Evolutionary conservation across 768 basidiomycete genomes (phyloP).

Genomic region (Russula brevipes): DNA sequence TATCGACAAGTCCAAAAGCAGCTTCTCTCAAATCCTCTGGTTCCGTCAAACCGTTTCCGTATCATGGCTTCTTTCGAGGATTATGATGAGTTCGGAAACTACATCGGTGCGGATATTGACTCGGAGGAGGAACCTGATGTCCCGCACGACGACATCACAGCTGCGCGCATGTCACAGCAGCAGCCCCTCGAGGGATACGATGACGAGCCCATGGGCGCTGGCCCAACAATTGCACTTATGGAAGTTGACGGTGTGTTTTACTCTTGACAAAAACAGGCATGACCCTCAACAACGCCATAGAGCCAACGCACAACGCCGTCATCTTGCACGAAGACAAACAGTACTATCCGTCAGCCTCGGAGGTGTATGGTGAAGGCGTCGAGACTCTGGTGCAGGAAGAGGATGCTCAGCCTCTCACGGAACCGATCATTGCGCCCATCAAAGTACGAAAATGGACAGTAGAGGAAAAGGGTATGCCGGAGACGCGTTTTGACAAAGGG

Average conservation of each 20-base stretch:
- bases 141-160: slow-evolving; percentile 45
- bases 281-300: slow-evolving; percentile 35
- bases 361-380: slow-evolving; percentile 90
- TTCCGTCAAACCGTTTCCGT: not conserved
- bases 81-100: slow-evolving; percentile 95
- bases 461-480: slow-evolving; percentile 92
- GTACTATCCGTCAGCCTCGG: slow-evolving; percentile 90
- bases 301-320: slow-evolving; percentile 75
- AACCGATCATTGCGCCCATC: slow-evolving; percentile 93
- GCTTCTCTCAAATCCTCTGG: not conserved
- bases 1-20: not conserved
- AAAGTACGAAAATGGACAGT: slow-evolving; percentile 93
- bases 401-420: slow-evolving; percentile 89
- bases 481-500: slow-evolving; percentile 97
- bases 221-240: slow-evolving; percentile 65
- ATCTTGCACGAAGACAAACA: slow-evolving; percentile 96
- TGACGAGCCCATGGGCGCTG: slow-evolving; percentile 52
- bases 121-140: slow-evolving; percentile 73
- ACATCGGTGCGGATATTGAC: slow-evolving; percentile 91
- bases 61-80: slow-evolving; percentile 62
- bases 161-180: slow-evolving; percentile 33
- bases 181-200: slow-evolving; percentile 77
- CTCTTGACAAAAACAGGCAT: not conserved
- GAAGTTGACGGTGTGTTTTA: slow-evolving; percentile 65
- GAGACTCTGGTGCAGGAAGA: slow-evolving; percentile 98